These are phyloP conservation scores for Macadamia integrifolia DNA, from an alignment of 164 flowering plant genomes.

Conservation along the genomic window DNA sequence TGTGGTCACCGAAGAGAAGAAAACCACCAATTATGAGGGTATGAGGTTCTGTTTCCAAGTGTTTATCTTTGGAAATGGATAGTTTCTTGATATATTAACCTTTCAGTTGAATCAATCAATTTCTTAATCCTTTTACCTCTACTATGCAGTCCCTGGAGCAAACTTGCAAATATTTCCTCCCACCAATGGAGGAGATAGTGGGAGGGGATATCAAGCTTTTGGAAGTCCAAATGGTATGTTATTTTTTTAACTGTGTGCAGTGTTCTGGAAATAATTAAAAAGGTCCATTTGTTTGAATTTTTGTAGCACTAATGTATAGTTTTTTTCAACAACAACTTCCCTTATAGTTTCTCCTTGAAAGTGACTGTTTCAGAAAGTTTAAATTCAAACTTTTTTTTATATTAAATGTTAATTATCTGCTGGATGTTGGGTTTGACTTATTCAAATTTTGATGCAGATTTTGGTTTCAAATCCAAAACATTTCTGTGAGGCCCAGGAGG, in stretches of 20 bases:
- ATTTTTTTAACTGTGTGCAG: not conserved
- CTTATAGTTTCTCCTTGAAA: too few relatives aligned
- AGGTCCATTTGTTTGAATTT: too few relatives aligned
- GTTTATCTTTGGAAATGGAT: not conserved
- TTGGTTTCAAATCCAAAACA: too few relatives aligned
- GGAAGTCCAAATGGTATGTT: conserved; percentile 58
- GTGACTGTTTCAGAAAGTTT: too few relatives aligned
- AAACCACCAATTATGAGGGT: conserved; percentile 45
- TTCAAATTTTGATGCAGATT: too few relatives aligned
- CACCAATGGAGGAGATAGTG: conserved; percentile 40
- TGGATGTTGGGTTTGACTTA: too few relatives aligned
- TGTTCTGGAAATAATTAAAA: too few relatives aligned
- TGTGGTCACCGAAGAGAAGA: conserved; percentile 55
- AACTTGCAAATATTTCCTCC: conserved; percentile 81
- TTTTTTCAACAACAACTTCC: too few relatives aligned
- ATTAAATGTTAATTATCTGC: too few relatives aligned
- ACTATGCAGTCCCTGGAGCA: conserved; percentile 60
- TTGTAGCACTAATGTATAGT: too few relatives aligned
- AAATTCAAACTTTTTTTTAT: too few relatives aligned
- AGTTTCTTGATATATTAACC: not conserved
- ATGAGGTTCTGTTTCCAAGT: conserved; percentile 8
- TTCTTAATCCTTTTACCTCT: not conserved
- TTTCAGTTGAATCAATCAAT: not conserved
- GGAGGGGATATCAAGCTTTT: conserved; percentile 58
- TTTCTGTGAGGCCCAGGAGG: too few relatives aligned